phyloP scores from a whole-genome alignment of 2,329 filamentous ascomycete genomes.

The Fusarium goolgardi region DNA sequence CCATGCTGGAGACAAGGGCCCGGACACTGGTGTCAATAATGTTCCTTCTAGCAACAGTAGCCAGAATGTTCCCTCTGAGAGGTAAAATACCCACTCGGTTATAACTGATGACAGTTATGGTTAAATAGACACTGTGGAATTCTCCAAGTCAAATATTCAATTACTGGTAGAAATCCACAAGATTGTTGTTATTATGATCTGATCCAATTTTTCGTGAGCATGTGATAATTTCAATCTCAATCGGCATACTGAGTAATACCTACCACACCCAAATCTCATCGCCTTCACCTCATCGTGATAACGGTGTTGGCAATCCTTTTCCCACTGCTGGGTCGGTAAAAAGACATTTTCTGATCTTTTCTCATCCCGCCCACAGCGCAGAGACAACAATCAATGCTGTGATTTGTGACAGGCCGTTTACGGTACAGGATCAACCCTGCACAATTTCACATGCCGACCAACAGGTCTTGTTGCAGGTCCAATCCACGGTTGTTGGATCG shows the following conservation, averaged over 20 bases:
- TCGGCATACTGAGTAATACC: background rate
- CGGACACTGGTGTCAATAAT: background rate
- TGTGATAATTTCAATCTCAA: background rate
- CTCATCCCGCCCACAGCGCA: background rate
- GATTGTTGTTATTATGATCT: background rate
- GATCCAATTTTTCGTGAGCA: background rate
- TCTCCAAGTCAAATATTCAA: too few relatives aligned
- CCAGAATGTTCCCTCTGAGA: background rate
- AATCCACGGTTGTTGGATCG: background rate
- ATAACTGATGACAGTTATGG: rapidly evolving
- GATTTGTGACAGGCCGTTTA: background rate
- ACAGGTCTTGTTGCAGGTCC: background rate
- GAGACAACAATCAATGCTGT: background rate
- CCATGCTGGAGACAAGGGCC: background rate
- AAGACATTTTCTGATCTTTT: background rate
- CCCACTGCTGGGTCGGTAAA: background rate
- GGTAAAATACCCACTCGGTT: background rate
- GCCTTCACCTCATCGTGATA: background rate
- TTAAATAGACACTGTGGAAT: background rate
- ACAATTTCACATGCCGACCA: slow-evolving; percentile 7
- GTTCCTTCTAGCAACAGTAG: slow-evolving; percentile 15
- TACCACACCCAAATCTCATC: background rate
- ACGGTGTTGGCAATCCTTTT: background rate
- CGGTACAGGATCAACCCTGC: slow-evolving; percentile 9
- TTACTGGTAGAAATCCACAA: background rate